Conservation (phyloP, 2,329 filamentous ascomycete genomes). For the Talaromyces verruculosus region DNA sequence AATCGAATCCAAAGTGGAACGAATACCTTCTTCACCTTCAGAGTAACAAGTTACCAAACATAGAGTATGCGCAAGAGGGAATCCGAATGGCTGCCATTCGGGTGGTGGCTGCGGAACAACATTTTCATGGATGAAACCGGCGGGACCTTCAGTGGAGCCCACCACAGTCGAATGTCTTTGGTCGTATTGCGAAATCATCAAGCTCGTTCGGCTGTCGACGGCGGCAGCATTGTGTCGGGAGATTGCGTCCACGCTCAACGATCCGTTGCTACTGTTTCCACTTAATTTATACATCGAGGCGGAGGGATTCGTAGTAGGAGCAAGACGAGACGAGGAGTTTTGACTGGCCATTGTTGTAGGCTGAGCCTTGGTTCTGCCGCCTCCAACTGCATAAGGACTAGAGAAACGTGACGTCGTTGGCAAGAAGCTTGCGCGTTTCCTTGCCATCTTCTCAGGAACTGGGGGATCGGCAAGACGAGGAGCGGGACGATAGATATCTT, state of each 20-base stretch:
- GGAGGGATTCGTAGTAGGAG: conserved; percentile 55
- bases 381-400: conserved; percentile 78
- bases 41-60: conserved; percentile 97
- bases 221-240: conserved; percentile 38
- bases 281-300: conserved; percentile 65
- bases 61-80: conserved; percentile 87
- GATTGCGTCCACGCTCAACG: conserved; percentile 49
- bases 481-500: conserved; percentile 93
- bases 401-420: conserved; percentile 95
- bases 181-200: conserved; percentile 58
- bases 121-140: conserved; percentile 93
- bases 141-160: conserved; percentile 72
- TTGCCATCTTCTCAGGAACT: conserved; percentile 67
- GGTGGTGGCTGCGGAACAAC: conserved; percentile 95
- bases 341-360: conserved; percentile 97
- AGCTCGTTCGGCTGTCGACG: conserved; percentile 54
- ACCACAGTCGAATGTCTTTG: conserved; percentile 56
- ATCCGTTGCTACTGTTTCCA: conserved; percentile 57
- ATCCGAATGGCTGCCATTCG: conserved; percentile 97
- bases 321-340: conserved; percentile 68
- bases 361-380: conserved; percentile 50
- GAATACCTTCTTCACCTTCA: conserved; percentile 87
- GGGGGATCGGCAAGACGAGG: conserved; percentile 75
- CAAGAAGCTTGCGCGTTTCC: conserved; percentile 80
- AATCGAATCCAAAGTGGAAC: conserved; percentile 92